These are phyloP conservation scores for Cicer cuneatum DNA, from an alignment of 306 rosid species.

Conservation along the genomic window DNA sequence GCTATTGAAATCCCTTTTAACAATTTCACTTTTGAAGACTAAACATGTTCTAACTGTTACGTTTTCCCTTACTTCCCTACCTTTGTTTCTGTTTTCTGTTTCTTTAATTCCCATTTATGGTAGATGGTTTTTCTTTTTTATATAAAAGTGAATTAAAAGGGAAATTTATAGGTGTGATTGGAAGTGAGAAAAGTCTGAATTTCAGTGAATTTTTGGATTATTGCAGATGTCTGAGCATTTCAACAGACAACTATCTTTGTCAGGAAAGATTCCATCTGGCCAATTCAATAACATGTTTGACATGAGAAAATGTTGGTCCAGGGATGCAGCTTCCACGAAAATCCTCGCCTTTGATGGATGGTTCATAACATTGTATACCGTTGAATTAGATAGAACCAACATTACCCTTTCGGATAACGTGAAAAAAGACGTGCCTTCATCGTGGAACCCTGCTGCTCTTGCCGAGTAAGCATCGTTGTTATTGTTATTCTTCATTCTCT, in stretches of 20 bases:
- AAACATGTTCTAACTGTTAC: neutral
- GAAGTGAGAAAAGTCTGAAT: conserved; percentile 35
- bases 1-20: neutral
- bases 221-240: conserved; percentile 88
- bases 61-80: neutral
- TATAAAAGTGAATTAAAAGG: neutral
- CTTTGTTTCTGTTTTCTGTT: neutral
- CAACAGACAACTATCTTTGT: conserved; percentile 65
- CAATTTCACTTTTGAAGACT: conserved; percentile 14
- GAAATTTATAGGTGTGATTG: neutral
- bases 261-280: conserved; percentile 89
- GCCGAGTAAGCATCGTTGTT: conserved; percentile 64
- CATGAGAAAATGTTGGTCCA: conserved; percentile 73
- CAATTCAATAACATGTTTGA: conserved; percentile 72
- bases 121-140: neutral
- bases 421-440: conserved; percentile 69
- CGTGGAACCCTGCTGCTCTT: conserved; percentile 89
- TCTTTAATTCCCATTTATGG: neutral
- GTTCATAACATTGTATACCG: conserved; percentile 70
- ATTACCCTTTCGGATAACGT: conserved; percentile 64
- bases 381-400: conserved; percentile 68
- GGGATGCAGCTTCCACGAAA: conserved; percentile 71
- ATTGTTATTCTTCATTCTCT: neutral
- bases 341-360: conserved; percentile 81
- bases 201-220: conserved; percentile 34